Base-by-base conservation (phyloP, 176 grass and related monocot species). In the Bothriochloa decipiens region DNA sequence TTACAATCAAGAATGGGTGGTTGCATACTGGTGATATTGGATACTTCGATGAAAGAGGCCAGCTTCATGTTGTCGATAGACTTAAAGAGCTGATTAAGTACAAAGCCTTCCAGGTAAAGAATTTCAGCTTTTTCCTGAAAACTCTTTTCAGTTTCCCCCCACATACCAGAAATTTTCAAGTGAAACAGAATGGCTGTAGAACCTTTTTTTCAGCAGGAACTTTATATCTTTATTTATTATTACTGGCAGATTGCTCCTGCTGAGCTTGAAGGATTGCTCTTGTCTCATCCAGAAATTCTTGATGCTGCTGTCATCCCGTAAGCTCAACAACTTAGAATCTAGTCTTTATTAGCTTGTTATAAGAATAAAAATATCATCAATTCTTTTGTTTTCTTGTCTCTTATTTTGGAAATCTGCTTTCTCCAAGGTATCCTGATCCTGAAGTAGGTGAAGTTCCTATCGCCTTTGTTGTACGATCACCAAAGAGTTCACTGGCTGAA, bases 81-180 rank as follows among this genome's bases (percentile, higher is more conserved):
- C 91, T 98, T 42, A 98, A 98, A 95, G 96, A 95, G 77, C 84
- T 98, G 57, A 98, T 98, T 74, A 98, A 98, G 76, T 95, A 90
- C 87, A 95, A 95, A 83, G 96, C 93, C 70, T 95, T 87, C 50
- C 96, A 95, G 93, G 91, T 98, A 95, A 76, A 18, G 29, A 32
- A 32, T 32, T 32, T 32, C 29, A 32, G 29, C 29, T 32, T 32
- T 32, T 32, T 32, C 29, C 29, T 32, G 29, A 32, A 32, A 32
- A 32, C 29, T 32, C 29, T 32, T 32, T 32, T 32, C 29, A 32
- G 29, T 32, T 32, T 32, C 29, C 29, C 29, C 29, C 29, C 29
- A 1, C 29, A 32, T 32, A 32, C 29, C 29, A 32, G 29, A 32
- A 32, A 32, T 32, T 32, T 32, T 32, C 29, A 32, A 32, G 29